Percentiles rank a stretch among this genome's conserved stretches.
phyloP scores from a whole-genome alignment of 164 flowering plant genomes.

The Sedum album region DNA sequence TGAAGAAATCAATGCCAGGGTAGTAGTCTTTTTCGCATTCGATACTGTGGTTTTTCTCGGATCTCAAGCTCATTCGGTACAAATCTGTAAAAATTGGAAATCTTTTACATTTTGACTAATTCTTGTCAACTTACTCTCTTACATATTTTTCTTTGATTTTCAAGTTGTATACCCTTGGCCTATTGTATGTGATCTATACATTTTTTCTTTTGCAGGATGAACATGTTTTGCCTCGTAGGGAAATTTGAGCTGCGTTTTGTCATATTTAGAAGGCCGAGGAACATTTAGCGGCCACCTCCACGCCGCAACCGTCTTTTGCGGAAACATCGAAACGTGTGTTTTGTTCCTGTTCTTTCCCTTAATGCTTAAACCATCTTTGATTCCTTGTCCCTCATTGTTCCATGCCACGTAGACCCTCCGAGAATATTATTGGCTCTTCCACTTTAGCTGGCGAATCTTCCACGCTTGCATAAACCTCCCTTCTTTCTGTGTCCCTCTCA shows the following conservation, averaged over 20 bases:
- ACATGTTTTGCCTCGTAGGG: background rate
- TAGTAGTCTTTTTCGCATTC: no score
- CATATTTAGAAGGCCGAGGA: background rate
- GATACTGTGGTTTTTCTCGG: no score
- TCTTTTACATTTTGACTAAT: background rate
- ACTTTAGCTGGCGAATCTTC: slow-evolving; percentile 28
- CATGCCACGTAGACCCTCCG: slow-evolving; percentile 24
- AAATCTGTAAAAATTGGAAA: background rate
- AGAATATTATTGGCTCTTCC: slow-evolving; percentile 16
- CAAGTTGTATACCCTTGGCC: no score
- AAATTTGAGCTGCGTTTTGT: background rate
- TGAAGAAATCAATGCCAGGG: no score
- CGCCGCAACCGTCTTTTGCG: no score
- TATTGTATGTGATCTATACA: no score
- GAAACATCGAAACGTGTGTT: slow-evolving; percentile 17
- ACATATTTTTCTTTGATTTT: no score
- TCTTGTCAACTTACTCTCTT: no score
- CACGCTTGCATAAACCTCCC: slow-evolving; percentile 26
- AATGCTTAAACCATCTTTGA: background rate
- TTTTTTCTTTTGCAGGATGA: background rate
- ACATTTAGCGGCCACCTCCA: slow-evolving; percentile 17
- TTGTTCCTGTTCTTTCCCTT: no score
- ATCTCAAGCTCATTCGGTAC: background rate
- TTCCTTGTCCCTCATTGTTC: background rate
- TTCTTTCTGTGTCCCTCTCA: slow-evolving; percentile 11